Conservation (phyloP, 139 green algal genomes). For the Haematococcus lacustris region DNA sequence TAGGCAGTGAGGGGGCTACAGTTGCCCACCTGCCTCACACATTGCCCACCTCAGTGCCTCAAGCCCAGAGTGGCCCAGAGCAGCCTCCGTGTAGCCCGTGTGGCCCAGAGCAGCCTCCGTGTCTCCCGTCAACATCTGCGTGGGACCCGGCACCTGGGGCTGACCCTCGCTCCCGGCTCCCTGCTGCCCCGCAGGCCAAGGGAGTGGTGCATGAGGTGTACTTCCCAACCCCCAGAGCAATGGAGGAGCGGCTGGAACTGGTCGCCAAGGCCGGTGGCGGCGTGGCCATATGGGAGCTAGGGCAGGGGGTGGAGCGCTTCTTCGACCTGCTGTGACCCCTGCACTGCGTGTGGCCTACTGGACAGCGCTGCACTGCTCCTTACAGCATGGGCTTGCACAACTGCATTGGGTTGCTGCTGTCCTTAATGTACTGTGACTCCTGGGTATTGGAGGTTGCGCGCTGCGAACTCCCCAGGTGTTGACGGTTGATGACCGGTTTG, state of each 20-base stretch:
- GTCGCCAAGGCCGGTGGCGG: constrained; percentile 20
- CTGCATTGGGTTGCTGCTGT: no score
- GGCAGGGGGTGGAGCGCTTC: constrained; percentile 54
- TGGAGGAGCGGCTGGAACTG: constrained; percentile 35
- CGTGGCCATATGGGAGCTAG: constrained; percentile 60
- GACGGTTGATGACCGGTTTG: no score
- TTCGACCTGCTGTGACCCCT: constrained; percentile 37
- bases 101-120: no score
- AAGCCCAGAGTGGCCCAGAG: not conserved
- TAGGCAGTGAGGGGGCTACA: not conserved
- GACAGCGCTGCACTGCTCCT: not conserved
- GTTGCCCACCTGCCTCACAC: not conserved
- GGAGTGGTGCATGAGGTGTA: constrained; percentile 26
- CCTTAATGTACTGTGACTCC: no score
- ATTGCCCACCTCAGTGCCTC: not conserved
- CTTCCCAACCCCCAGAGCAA: constrained; percentile 33
- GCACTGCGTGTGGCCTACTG: no score
- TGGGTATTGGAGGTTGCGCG: no score
- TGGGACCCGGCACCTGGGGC: not conserved
- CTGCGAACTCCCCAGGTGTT: no score
- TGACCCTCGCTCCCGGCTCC: no score
- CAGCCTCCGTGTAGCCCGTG: no score
- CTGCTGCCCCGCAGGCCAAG: not conserved
- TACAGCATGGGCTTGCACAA: no score
- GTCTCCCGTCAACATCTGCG: not conserved